Conservation (phyloP, 768 basidiomycete species). For the Lactarius hatsudake region DNA sequence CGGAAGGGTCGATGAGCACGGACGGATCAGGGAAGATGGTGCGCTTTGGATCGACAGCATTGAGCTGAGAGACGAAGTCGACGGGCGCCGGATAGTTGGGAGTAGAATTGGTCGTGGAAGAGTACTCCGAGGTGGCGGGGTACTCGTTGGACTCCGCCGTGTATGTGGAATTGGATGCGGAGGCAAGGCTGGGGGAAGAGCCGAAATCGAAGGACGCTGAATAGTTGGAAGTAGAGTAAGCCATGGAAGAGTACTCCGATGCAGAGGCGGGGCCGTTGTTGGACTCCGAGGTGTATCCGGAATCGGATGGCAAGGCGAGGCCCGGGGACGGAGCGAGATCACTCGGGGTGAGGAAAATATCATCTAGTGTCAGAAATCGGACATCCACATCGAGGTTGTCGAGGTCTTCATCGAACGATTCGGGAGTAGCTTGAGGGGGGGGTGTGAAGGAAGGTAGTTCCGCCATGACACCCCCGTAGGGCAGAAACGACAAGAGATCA, state of each 20-base stretch:
- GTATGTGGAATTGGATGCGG: not conserved
- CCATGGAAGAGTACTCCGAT: not conserved
- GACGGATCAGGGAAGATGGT: not conserved
- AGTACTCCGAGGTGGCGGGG: not conserved
- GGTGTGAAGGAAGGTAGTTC: not conserved
- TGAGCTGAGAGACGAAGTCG: not conserved
- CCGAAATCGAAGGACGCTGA: not conserved
- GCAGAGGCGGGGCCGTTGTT: not conserved
- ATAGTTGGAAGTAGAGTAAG: too few species aligned
- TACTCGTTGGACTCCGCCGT: not conserved
- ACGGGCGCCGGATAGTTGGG: too few species aligned
- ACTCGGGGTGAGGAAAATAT: not conserved
- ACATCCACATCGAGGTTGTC: not conserved
- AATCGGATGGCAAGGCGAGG: not conserved
- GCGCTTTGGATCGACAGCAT: not conserved
- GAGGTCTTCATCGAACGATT: not conserved
- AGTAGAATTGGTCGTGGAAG: not conserved
- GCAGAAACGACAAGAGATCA: not conserved
- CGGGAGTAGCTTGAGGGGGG: not conserved
- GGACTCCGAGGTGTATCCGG: not conserved
- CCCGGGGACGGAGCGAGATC: not conserved
- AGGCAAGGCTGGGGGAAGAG: not conserved
- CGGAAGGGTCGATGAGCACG: not conserved
- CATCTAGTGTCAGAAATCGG: not conserved
- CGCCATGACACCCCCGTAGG: not conserved